Base-by-base conservation (phyloP, 306 rosid genomes). In the cucumber (Cucumis sativus) region DNA sequence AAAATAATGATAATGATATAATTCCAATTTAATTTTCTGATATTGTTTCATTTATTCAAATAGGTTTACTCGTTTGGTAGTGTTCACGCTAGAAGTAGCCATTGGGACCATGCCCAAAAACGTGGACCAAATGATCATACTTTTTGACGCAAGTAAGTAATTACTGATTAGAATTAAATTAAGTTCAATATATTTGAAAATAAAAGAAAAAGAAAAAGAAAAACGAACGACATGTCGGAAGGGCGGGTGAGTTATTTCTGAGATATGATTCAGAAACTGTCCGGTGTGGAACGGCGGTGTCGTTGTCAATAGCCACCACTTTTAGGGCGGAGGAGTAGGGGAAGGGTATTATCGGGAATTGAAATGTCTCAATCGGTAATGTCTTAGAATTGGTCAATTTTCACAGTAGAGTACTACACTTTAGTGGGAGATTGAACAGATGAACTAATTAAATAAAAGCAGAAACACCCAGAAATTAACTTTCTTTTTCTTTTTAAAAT, bases 111-210 rank as follows among this genome's bases (percentile, higher is more conserved):
- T 96, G 99, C 88, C 97, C 23, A 96, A 89, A 83, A 92, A 83
- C 80, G 91, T 86, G 1, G 86, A 96, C 75, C 96, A 96, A 72
- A 85, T 96, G 20, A 93, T 96, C 14, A 80, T 96, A 67, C 96
- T 96, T 37, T 88, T 92, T 66, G 99, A 96, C 77, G 99, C 96
- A 75, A 91, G 99, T 96, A 91, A 92, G 97, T 80, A 21, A 28
- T 33, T 33, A 33, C 37, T 3, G 3, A 2, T 33, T 33, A 33
- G 5, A 33, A 33, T 33, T 3, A 12, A 45, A 39, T 37, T 51
- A 61, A 76, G n/a, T 37, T 3, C 10, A 79, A 54, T 68, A 79
- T 47, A 51, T 13, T 62, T 17, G 37, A 59, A 28, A 28, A 28
- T 28, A 28, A 28, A 28, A 28, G 30, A 28, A 28, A 28, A 28